Percentiles rank a stretch among this genome's conserved stretches.
Conservation (phyloP, 2,329 filamentous ascomycete genomes). For the Cladosporium oxysporum region DNA sequence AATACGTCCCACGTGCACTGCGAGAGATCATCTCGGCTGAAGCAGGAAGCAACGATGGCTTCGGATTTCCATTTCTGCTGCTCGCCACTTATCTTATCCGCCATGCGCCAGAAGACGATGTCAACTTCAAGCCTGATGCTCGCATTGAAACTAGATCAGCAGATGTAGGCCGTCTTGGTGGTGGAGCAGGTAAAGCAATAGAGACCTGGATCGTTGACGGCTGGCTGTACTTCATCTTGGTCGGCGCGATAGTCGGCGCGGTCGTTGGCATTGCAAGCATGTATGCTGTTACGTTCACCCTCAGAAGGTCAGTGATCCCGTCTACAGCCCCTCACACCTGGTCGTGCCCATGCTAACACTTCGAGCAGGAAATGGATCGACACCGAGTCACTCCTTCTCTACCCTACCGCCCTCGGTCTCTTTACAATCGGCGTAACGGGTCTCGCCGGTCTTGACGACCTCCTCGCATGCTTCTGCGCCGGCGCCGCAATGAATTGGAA, state of each 20-base stretch:
- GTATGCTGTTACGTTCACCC: slow-evolving; percentile 73
- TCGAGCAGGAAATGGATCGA: slow-evolving; percentile 65
- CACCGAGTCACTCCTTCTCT: slow-evolving; percentile 75
- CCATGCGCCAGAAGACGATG: slow-evolving; percentile 61
- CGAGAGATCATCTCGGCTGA: slow-evolving; percentile 66
- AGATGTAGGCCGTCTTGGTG: slow-evolving; percentile 43
- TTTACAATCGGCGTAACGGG: slow-evolving; percentile 84
- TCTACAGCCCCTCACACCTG: background rate
- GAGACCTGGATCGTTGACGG: slow-evolving; percentile 77
- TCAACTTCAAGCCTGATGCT: slow-evolving; percentile 29
- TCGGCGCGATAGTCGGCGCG: slow-evolving; percentile 70
- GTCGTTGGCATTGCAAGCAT: slow-evolving; percentile 76
- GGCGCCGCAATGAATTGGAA: slow-evolving; percentile 87
- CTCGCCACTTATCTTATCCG: slow-evolving; percentile 79
- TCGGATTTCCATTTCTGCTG: slow-evolving; percentile 83
- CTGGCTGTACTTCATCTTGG: slow-evolving; percentile 56
- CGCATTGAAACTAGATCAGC: background rate
- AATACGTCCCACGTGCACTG: slow-evolving; percentile 76
- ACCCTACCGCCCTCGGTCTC: slow-evolving; percentile 75
- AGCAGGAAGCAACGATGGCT: slow-evolving; percentile 80
- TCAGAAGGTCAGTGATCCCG: slow-evolving; percentile 54
- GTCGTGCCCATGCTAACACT: slow-evolving; percentile 42
- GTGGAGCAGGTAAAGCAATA: slow-evolving; percentile 48
- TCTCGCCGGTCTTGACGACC: slow-evolving; percentile 80
- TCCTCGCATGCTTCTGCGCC: slow-evolving; percentile 84